These are phyloP conservation scores for Magnaporthiopsis rhizophila DNA, from an alignment of 2,329 filamentous ascomycete species.

Conservation along the genomic window DNA sequence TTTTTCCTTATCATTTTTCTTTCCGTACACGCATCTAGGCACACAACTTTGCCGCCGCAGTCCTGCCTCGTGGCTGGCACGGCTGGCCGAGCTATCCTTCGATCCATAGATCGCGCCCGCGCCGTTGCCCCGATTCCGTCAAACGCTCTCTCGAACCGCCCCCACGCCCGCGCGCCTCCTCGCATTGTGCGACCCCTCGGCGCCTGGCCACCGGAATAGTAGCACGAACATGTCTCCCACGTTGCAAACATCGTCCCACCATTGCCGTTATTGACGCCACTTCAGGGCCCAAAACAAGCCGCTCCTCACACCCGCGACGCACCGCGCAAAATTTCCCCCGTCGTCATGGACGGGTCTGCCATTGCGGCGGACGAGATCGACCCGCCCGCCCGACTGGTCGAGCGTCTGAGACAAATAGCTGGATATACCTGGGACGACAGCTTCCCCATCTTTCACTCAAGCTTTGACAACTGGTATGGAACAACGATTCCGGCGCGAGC, in stretches of 20 bases:
- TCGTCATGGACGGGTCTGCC: constrained; percentile 41
- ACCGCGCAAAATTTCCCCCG: background rate
- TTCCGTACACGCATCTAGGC: background rate
- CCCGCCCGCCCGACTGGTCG: constrained; percentile 61
- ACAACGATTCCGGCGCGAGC: background rate
- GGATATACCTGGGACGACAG: constrained; percentile 73
- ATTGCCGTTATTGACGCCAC: constrained; percentile 2
- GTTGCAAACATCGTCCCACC: background rate
- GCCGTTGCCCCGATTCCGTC: background rate
- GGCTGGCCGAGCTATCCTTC: background rate
- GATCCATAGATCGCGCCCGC: no score
- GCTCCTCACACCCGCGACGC: background rate
- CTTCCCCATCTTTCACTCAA: constrained; percentile 49
- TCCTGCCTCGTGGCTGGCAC: no score
- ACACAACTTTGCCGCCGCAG: no score
- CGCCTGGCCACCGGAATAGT: background rate
- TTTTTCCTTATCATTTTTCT: background rate
- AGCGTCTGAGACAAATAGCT: constrained; percentile 63
- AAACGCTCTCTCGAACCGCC: background rate
- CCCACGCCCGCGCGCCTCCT: background rate
- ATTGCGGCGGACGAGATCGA: constrained; percentile 48
- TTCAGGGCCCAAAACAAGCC: background rate
- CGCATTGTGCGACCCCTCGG: background rate
- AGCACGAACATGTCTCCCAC: constrained; percentile 6
- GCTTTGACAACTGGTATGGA: constrained; percentile 82